These are phyloP conservation scores for Trametes punicea DNA, from an alignment of 768 basidiomycete genomes.

Conservation along the genomic window DNA sequence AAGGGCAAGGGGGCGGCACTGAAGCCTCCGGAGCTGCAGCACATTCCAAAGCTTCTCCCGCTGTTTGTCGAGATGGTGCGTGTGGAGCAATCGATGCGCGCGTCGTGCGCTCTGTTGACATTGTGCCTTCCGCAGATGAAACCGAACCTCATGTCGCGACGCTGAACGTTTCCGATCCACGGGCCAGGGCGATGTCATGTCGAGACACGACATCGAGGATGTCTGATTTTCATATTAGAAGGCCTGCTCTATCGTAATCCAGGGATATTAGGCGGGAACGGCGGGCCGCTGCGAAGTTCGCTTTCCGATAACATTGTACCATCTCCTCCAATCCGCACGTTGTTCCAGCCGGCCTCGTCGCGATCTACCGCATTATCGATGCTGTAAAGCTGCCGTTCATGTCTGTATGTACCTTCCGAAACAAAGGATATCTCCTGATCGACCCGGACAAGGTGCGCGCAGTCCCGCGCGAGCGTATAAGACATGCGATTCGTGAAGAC, in stretches of 20 bases:
- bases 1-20: constrained; percentile 47
- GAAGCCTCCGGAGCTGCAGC: constrained; percentile 71
- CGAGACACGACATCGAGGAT: not conserved
- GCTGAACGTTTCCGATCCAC: constrained; percentile 1
- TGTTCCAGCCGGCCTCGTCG: not conserved
- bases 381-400: constrained; percentile 11
- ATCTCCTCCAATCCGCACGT: not conserved
- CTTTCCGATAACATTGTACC: constrained; percentile 12
- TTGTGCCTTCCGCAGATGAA: constrained; percentile 30
- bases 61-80: constrained; percentile 90
- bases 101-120: not conserved
- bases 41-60: constrained; percentile 81
- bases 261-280: not conserved
- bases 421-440: not conserved
- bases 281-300: not conserved
- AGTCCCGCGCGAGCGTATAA: not conserved
- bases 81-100: not conserved
- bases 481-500: too few species aligned
- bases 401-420: constrained; percentile 10
- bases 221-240: too few species aligned
- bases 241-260: constrained; percentile 14
- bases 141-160: constrained; percentile 37
- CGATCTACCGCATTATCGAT: constrained; percentile 10
- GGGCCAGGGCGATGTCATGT: not conserved
- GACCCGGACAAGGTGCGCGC: not conserved